Percentiles rank a stretch among this genome's conserved stretches.
These are phyloP conservation scores for Spongiforma sp. DNA, from an alignment of 1,284 basidiomycete species.

Conservation along the genomic window DNA sequence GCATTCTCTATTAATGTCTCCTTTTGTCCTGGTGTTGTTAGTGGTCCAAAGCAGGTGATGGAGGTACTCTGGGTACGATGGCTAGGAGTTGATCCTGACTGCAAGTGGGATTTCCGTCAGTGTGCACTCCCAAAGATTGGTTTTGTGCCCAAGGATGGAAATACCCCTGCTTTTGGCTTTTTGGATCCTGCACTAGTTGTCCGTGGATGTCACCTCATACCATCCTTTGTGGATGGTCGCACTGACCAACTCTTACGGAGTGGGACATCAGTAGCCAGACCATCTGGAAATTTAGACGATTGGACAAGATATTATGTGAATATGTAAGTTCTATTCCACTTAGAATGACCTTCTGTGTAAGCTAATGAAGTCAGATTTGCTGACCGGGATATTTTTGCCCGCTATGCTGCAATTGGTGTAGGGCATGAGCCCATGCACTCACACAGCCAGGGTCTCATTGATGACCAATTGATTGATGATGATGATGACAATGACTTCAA, in stretches of 20 bases:
- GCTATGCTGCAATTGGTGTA: not conserved
- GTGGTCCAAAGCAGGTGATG: not conserved
- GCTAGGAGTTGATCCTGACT: slow-evolving; percentile 10
- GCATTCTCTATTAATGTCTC: slow-evolving; percentile 1
- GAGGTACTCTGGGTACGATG: slow-evolving; percentile 19
- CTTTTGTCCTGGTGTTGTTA: not conserved
- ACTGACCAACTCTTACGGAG: slow-evolving; percentile 1
- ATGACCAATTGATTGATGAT: not conserved
- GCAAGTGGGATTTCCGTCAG: slow-evolving; percentile 9
- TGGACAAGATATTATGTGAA: not conserved
- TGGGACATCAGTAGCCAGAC: slow-evolving; percentile 4
- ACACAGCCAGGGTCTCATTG: not conserved
- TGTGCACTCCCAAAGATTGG: slow-evolving; percentile 17
- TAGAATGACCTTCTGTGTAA: not conserved
- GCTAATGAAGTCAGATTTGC: not conserved
- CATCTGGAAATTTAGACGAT: not conserved
- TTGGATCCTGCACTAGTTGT: slow-evolving; percentile 18
- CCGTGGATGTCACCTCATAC: slow-evolving; percentile 18
- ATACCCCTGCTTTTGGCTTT: slow-evolving; percentile 12
- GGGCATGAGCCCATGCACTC: not conserved
- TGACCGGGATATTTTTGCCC: not conserved
- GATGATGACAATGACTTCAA: not conserved
- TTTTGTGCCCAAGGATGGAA: slow-evolving; percentile 7
- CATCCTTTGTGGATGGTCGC: slow-evolving; percentile 9
- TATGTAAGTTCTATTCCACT: not conserved